Percentiles rank a stretch among this genome's conserved stretches.
Conservation (phyloP, 768 basidiomycete species). For the Pisolithus marmoratus region DNA sequence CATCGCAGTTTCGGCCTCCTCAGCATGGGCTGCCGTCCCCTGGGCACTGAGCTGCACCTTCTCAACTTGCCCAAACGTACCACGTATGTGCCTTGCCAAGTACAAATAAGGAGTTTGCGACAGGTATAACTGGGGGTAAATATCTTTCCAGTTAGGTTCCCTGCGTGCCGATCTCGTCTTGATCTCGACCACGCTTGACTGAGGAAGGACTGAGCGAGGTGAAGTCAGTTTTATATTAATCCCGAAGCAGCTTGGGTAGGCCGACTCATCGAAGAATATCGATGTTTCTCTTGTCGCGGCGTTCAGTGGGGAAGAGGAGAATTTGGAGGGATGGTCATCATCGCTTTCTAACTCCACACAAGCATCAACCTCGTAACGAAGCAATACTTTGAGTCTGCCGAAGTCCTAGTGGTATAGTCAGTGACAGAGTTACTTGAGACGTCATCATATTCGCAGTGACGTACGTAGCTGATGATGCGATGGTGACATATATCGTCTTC, state of each 20-base stretch:
- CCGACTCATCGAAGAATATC: neutral
- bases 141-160: slow-evolving; percentile 50
- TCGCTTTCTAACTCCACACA: slow-evolving; percentile 12
- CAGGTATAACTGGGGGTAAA: slow-evolving; percentile 62
- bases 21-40: slow-evolving; percentile 19
- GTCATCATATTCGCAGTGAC: slow-evolving; percentile 17
- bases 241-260: slow-evolving; percentile 1
- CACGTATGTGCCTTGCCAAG: slow-evolving; percentile 52
- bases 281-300: slow-evolving; percentile 5
- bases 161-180: slow-evolving; percentile 24
- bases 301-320: slow-evolving; percentile 17
- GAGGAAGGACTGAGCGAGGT: slow-evolving; percentile 28
- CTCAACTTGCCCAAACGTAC: slow-evolving; percentile 44
- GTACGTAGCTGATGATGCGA: slow-evolving; percentile 57
- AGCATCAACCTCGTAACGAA: slow-evolving; percentile 55
- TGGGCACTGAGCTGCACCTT: slow-evolving; percentile 37
- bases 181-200: slow-evolving; percentile 31
- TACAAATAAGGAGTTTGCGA: slow-evolving; percentile 62
- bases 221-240: slow-evolving; percentile 19
- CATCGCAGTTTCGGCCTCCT: slow-evolving; percentile 15
- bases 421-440: neutral
- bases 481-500: slow-evolving; percentile 52
- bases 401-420: slow-evolving; percentile 38
- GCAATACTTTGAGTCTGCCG: slow-evolving; percentile 50
- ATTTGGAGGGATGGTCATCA: slow-evolving; percentile 19